Evolutionary conservation across 257 asterid species (phyloP), one percentile per base, ranked within the genome.

Genomic region (Fraxinus excelsior): DNA sequence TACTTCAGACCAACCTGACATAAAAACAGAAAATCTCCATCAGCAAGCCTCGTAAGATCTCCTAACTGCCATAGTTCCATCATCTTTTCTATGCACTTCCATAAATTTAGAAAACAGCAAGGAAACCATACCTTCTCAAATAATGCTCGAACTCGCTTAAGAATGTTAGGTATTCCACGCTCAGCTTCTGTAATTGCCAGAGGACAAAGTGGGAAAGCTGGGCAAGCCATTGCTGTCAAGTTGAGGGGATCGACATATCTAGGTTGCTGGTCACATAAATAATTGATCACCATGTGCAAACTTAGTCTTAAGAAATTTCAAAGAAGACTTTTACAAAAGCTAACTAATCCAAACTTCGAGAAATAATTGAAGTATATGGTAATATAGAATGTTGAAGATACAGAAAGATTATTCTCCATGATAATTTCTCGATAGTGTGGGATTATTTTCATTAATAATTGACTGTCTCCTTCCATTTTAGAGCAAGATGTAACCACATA

Each of bases 221-320:
- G 99, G 93, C 99, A 95, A 4, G 99, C 98, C 98, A 95, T 95
- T 34, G 98, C 92, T 70, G 98, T 95, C 67, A 88, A 77, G 84
- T 95, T 95, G 81, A 95, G 97, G 53, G 98, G 98, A 87, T 91
- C 99, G 8, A 95, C 99, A 81, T 76, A 85, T 87, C 92, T 86
- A 71, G 98, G 99, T 90, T 91, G 91, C 99, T 95, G 86, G 51
- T 62, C 77, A 84, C 76, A 78, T 32, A 65, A 58, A 74, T 56
- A 37, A 72, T 21, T 37, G 74, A 78, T 74, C 64, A 62, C 19
- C 8, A 10, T 25, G 19, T 12, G 32, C 68, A 62, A 11, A 26
- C 19, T 26, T 25, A 11, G 68, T 14, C 34, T 58, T 58, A 10
- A n/a, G 21, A 56, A n/a, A 19, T 58, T 58, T 58, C 66, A 58